Percentiles rank a stretch among this genome's conserved stretches.
phyloP scores from a whole-genome alignment of 2,329 filamentous ascomycete species.

The Chaetomiaceae sp. region DNA sequence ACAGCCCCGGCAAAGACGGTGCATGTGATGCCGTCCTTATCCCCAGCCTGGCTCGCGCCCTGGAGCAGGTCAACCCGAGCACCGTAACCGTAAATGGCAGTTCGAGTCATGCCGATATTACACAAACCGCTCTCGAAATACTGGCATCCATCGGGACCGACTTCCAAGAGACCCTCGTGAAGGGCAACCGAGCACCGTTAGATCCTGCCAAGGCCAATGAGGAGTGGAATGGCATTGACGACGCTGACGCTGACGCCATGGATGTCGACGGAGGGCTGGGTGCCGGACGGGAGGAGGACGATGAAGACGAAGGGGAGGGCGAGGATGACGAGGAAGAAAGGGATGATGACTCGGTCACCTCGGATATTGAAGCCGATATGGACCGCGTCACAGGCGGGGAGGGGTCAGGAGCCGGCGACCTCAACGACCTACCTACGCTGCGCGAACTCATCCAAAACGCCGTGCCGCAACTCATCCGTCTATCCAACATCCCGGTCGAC shows the following conservation, averaged over 20 bases:
- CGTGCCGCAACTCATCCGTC: constrained; percentile 47
- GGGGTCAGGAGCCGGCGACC: constrained; percentile 38
- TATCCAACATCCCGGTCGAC: constrained; percentile 39
- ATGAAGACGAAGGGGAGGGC: constrained; percentile 35
- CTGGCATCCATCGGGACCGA: constrained; percentile 61
- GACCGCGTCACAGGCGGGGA: constrained; percentile 55
- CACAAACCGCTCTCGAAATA: constrained; percentile 56
- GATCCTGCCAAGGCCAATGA: constrained; percentile 25
- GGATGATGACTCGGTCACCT: constrained; percentile 36
- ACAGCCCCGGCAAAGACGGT: constrained; percentile 44
- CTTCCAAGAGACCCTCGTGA: constrained; percentile 49
- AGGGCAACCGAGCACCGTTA: constrained; percentile 36
- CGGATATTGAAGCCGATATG: constrained; percentile 61
- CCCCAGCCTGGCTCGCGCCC: constrained; percentile 38
- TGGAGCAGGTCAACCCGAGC: constrained; percentile 35
- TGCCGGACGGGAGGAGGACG: constrained; percentile 29
- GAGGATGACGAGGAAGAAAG: constrained; percentile 38
- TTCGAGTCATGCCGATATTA: constrained; percentile 42
- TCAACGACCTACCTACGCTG: constrained; percentile 53
- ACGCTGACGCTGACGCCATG: constrained; percentile 31
- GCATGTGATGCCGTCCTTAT: constrained; percentile 50
- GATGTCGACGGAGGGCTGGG: constrained; percentile 33
- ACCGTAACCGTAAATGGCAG: constrained; percentile 33
- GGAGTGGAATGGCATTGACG: constrained; percentile 39
- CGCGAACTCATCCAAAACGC: constrained; percentile 43